These are phyloP conservation scores for Fibroporia radiculosa DNA, from an alignment of 768 basidiomycete genomes.

Conservation along the genomic window DNA sequence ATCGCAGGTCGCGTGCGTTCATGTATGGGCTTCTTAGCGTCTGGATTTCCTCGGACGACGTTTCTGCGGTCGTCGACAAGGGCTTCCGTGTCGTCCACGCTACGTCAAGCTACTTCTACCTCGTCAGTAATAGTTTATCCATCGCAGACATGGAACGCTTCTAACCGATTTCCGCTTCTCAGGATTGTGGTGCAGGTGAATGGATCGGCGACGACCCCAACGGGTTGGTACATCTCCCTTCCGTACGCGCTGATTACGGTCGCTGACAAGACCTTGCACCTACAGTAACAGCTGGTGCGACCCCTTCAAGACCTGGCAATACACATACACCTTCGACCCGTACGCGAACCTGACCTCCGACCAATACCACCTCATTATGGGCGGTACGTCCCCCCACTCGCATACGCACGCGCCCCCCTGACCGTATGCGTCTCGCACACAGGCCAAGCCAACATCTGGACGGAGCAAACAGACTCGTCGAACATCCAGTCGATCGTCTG, in stretches of 20 bases:
- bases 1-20: conserved; percentile 3
- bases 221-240: conserved; percentile 20
- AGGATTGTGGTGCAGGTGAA: conserved; percentile 66
- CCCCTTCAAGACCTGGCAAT: conserved; percentile 77
- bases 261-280: not conserved
- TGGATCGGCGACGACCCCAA: conserved; percentile 52
- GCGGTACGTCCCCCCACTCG: conserved; percentile 28
- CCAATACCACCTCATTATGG: conserved; percentile 52
- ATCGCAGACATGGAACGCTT: not conserved
- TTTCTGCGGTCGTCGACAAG: conserved; percentile 48
- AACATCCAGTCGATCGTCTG: conserved; percentile 66
- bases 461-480: conserved; percentile 60
- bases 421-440: not conserved
- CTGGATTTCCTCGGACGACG: conserved; percentile 65
- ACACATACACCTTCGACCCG: conserved; percentile 68
- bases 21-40: conserved; percentile 33
- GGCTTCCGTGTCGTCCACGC: conserved; percentile 61
- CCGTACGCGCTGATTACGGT: not conserved
- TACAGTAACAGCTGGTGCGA: conserved; percentile 60
- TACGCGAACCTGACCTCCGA: conserved; percentile 40
- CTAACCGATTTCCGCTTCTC: not conserved
- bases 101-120: conserved; percentile 73
- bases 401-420: not conserved
- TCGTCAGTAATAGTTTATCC: conserved; percentile 32
- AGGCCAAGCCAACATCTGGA: conserved; percentile 67